These are phyloP conservation scores for Chenopodium quinoa DNA, from an alignment of 148 eudicot species.

Conservation along the genomic window DNA sequence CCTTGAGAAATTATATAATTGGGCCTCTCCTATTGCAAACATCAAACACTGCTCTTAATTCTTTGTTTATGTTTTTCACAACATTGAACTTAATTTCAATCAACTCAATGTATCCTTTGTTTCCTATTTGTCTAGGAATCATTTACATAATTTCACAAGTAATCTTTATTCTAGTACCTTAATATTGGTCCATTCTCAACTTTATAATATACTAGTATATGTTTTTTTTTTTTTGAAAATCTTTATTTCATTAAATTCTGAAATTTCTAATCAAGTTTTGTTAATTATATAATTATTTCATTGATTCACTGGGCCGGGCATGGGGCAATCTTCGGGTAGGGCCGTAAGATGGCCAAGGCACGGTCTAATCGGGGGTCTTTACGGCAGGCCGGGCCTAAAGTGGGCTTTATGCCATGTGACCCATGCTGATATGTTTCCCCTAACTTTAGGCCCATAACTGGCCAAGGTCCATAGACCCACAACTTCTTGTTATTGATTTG, in stretches of 20 bases:
- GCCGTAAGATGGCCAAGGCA: no score
- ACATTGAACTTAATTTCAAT: constrained; percentile 19
- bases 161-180: background rate
- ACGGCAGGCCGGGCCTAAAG: background rate
- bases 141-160: background rate
- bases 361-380: no score
- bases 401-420: constrained; percentile 16
- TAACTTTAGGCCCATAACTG: background rate
- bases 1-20: background rate
- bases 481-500: background rate
- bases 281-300: no score
- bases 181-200: background rate
- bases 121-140: constrained; percentile 5
- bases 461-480: constrained; percentile 6
- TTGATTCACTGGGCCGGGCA: no score
- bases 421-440: background rate
- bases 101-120: constrained; percentile 18
- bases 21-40: background rate
- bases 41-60: constrained; percentile 1
- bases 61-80: constrained; percentile 21
- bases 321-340: no score
- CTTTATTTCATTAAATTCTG: background rate
- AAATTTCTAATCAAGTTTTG: background rate
- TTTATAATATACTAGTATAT: no score
- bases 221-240: no score